Percentiles rank a stretch among this genome's conserved stretches.
Conservation (phyloP, 768 basidiomycete genomes). For the Mycena sanguinolenta region DNA sequence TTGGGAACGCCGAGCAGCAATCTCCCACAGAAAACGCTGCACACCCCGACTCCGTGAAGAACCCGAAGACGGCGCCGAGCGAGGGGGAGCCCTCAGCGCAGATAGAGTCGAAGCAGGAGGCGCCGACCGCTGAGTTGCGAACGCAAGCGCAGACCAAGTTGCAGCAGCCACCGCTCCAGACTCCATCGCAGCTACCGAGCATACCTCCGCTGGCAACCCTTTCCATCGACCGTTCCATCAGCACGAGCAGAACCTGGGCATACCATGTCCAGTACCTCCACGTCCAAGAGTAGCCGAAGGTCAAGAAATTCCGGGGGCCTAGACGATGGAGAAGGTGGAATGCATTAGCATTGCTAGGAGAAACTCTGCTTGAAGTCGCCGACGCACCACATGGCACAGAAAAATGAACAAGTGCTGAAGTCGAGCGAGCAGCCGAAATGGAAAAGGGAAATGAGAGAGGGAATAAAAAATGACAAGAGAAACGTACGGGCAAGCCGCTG, state of each 20-base stretch:
- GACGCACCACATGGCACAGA: too few species aligned
- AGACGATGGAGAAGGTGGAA: too few species aligned
- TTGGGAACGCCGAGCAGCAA: constrained; percentile 20
- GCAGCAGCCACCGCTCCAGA: constrained; percentile 6
- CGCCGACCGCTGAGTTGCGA: too few species aligned
- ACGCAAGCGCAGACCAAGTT: not conserved
- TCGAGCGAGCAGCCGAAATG: too few species aligned
- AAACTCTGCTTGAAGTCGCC: too few species aligned
- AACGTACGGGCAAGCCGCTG: too few species aligned
- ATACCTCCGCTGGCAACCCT: not conserved
- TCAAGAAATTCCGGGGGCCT: not conserved
- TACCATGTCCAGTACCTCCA: not conserved
- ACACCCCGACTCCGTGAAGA: constrained; percentile 5
- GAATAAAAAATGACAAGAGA: too few species aligned
- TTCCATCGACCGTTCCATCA: constrained; percentile 1
- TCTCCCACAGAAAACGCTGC: constrained; percentile 17
- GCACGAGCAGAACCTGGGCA: not conserved
- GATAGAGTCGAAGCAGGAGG: constrained; percentile 2
- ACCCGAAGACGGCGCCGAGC: not conserved
- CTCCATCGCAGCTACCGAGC: constrained; percentile 7
- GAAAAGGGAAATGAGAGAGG: too few species aligned
- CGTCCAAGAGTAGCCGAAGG: too few species aligned
- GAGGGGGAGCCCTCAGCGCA: constrained; percentile 10
- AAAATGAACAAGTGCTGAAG: too few species aligned
- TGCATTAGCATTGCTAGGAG: too few species aligned